Conservation (phyloP, 2,329 filamentous ascomycete genomes). For the Alternaria arborescens region DNA sequence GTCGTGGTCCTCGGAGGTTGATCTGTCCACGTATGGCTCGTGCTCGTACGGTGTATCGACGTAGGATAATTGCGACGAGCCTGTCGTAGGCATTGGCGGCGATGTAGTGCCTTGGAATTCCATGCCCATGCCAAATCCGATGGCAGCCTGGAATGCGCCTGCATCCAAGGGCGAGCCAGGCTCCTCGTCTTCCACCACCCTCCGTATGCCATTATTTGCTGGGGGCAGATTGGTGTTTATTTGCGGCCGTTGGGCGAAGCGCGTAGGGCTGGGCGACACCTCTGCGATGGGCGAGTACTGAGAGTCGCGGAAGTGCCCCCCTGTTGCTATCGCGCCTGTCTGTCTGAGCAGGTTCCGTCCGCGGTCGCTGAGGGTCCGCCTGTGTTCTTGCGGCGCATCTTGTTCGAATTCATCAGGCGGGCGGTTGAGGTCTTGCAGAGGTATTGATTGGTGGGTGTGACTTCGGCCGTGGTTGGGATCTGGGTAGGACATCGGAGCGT, state of each 20-base stretch:
- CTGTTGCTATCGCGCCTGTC: conserved; percentile 53
- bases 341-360: conserved; percentile 58
- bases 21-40: conserved; percentile 47
- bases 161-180: conserved; percentile 54
- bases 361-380: conserved; percentile 59
- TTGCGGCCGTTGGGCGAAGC: conserved; percentile 40
- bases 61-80: conserved; percentile 61
- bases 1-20: conserved; percentile 62
- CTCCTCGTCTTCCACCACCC: conserved; percentile 50
- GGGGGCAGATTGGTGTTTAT: conserved; percentile 48
- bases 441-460: conserved; percentile 70
- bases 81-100: conserved; percentile 35
- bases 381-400: conserved; percentile 43
- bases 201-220: conserved; percentile 34
- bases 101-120: conserved; percentile 54
- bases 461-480: conserved; percentile 57
- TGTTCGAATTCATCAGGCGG: conserved; percentile 48
- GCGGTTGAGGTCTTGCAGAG: conserved; percentile 66
- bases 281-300: conserved; percentile 64
- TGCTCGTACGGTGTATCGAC: conserved; percentile 22
- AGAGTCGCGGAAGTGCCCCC: conserved; percentile 49
- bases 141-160: conserved; percentile 59
- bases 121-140: conserved; percentile 58
- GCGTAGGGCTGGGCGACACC: conserved; percentile 60
- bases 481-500: conserved; percentile 59